Percentiles rank a stretch among this genome's conserved stretches.
These are phyloP conservation scores for Cryphonectria radicalis DNA, from an alignment of 2,329 filamentous ascomycete genomes.

Conservation along the genomic window DNA sequence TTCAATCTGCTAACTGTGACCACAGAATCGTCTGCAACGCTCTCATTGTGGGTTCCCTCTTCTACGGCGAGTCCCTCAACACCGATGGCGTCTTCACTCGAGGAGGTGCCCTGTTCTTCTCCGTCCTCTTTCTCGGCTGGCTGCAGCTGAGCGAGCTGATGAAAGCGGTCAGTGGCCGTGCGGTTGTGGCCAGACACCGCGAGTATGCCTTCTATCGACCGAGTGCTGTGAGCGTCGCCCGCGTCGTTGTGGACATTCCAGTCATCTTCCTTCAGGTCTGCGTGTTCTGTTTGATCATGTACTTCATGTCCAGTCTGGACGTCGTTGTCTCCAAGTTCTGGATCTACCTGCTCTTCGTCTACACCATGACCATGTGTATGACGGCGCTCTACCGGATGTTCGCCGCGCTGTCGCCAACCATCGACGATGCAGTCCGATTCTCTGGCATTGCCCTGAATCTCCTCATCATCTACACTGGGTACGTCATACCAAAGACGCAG, in stretches of 20 bases:
- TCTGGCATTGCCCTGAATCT: constrained; percentile 61
- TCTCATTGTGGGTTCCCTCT: constrained; percentile 78
- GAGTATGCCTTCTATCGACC: constrained; percentile 59
- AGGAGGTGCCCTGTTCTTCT: constrained; percentile 54
- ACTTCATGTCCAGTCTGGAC: constrained; percentile 77
- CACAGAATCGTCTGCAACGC: constrained; percentile 65
- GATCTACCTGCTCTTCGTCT: constrained; percentile 66
- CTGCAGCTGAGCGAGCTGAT: constrained; percentile 79
- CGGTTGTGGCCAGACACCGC: constrained; percentile 56
- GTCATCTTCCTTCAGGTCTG: constrained; percentile 67
- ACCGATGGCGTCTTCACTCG: constrained; percentile 67
- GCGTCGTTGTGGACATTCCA: constrained; percentile 63
- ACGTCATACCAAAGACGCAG: constrained; percentile 61
- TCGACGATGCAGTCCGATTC: constrained; percentile 66
- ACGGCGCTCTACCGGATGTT: constrained; percentile 63
- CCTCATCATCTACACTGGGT: constrained; percentile 70
- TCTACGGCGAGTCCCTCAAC: constrained; percentile 66
- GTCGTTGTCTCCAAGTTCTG: constrained; percentile 70
- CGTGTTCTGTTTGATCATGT: constrained; percentile 72
- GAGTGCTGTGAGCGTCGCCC: constrained; percentile 59
- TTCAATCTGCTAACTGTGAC: not conserved
- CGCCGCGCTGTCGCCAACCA: constrained; percentile 60
- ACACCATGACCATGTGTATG: constrained; percentile 60
- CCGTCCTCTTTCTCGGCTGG: constrained; percentile 60
- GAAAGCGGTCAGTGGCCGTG: constrained; percentile 73